Evolutionary conservation across 257 asterid genomes (phyloP), one percentile per base, ranked within the genome.

Genomic region (Ligustrum vulgare): DNA sequence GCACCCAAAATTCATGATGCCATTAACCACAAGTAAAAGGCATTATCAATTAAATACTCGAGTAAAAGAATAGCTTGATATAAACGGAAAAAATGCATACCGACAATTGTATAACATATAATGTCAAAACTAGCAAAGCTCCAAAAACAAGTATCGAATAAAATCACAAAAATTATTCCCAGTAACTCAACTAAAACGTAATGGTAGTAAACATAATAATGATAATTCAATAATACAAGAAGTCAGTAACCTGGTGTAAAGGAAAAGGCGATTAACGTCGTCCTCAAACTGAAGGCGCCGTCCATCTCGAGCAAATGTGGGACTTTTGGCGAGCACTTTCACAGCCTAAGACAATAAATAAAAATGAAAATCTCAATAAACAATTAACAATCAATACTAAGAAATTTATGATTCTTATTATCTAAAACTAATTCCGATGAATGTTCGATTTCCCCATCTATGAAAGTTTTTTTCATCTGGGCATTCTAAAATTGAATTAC

Each of bases 271-370:
- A 74, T 91, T 92, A 74, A 88, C 85, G 64, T 94, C 99, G 1
- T 93, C 90, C 84, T 88, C 91, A 75, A 94, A 92, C 74, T 92
- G 98, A 67, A 91, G 87, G 68, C 71, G 86, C 73, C 89, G 83
- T 75, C 96, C 90, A 58, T 85, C 84, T 75, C 73, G 87, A 64
- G 96, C 93, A 74, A 89, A 88, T 35, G 96, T 85, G 51, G 96
- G 86, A 78, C 97, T 92, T 90, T 87, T 92, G 72, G 97, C 98
- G 72, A 94, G 89, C 86, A 92, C 90, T 69, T 91, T 91, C 73
- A 91, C 96, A 76, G 87, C 99, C 99, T 94, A 77, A 67, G 73
- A 75, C 35, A 80, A 65, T 43, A 16, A 9, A 72, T 0, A 70
- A 54, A 20, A 58, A 35, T 68, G 75, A 7, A 37, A 70, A 56